Evolutionary conservation across 2,329 filamentous ascomycete genomes (phyloP).

Genomic region (Sclerotinia glacialis): DNA sequence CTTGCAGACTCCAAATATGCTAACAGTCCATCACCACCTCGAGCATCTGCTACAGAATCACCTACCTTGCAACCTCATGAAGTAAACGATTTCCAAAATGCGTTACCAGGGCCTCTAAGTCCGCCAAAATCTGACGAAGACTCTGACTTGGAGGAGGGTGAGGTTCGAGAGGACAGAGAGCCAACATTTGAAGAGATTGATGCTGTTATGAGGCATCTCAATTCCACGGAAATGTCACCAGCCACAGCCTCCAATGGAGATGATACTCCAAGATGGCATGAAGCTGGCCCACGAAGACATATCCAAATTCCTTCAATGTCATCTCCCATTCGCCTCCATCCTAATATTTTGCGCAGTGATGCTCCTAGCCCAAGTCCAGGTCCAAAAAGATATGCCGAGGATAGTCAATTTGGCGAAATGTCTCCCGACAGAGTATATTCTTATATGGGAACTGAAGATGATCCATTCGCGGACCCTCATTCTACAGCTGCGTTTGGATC

Average conservation of each 20-base stretch:
- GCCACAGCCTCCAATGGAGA: conserved; percentile 20
- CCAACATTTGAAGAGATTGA: conserved; percentile 79
- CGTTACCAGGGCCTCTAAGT: conserved; percentile 32
- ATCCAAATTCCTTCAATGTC: conserved; percentile 45
- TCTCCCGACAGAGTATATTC: conserved; percentile 47
- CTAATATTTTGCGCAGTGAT: conserved; percentile 60
- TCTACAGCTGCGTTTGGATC: conserved; percentile 49
- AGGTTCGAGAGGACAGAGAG: conserved; percentile 26
- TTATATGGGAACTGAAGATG: conserved; percentile 45
- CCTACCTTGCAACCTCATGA: conserved; percentile 29
- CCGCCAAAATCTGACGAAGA: conserved; percentile 24
- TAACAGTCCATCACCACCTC: conserved; percentile 34
- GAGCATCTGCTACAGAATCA: conserved; percentile 21
- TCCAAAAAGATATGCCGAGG: conserved; percentile 30
- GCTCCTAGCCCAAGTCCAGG: conserved; percentile 71
- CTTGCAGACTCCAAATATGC: conserved; percentile 37
- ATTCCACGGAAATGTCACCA: conserved; percentile 65
- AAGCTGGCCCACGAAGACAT: conserved; percentile 44
- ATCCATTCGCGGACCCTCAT: conserved; percentile 36
- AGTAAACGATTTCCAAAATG: conserved; percentile 32
- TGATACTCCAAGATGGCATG: conserved; percentile 47
- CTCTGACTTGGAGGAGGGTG: conserved; percentile 21
- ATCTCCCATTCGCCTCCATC: conserved; percentile 53
- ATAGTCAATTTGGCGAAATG: conserved; percentile 7
- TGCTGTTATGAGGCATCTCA: conserved; percentile 84